Percentiles rank a stretch among this genome's conserved stretches.
phyloP scores from a whole-genome alignment of 371 early-diverging fungal genomes.

The Mortierella sp. region DNA sequence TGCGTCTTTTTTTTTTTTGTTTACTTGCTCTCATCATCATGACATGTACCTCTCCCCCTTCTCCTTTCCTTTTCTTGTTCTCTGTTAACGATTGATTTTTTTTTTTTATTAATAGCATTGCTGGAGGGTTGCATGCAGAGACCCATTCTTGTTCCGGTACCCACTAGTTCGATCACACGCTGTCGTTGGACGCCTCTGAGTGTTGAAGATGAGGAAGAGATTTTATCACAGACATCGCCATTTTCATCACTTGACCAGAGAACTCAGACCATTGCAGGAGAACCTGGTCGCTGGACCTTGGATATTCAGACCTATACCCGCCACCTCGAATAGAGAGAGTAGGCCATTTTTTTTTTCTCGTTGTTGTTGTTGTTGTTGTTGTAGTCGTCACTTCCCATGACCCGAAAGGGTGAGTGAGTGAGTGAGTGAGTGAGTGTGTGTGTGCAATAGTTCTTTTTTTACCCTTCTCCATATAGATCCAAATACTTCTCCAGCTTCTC shows the following conservation, averaged over 20 bases:
- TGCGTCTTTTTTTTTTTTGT: neutral
- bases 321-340: slow-evolving; percentile 16
- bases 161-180: slow-evolving; percentile 46
- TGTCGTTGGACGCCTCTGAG: slow-evolving; percentile 37
- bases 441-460: neutral
- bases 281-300: slow-evolving; percentile 39
- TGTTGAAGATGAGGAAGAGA: neutral
- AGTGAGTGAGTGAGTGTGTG: too few species aligned
- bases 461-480: too few species aligned
- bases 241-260: neutral
- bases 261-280: slow-evolving; percentile 13
- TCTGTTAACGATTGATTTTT: neutral
- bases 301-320: slow-evolving; percentile 40
- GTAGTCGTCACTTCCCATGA: too few species aligned
- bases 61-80: neutral
- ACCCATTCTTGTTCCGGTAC: slow-evolving; percentile 40
- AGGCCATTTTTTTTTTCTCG: neutral
- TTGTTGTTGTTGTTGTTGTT: too few species aligned
- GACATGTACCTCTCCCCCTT: neutral
- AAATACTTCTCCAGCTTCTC: neutral
- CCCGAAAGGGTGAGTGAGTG: too few species aligned
- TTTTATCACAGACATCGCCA: neutral
- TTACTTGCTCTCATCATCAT: neutral
- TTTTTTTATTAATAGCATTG: slow-evolving; percentile 19
- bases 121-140: slow-evolving; percentile 43